Conservation (phyloP, 75 land plant genomes). For the Picea sitchensis region DNA sequence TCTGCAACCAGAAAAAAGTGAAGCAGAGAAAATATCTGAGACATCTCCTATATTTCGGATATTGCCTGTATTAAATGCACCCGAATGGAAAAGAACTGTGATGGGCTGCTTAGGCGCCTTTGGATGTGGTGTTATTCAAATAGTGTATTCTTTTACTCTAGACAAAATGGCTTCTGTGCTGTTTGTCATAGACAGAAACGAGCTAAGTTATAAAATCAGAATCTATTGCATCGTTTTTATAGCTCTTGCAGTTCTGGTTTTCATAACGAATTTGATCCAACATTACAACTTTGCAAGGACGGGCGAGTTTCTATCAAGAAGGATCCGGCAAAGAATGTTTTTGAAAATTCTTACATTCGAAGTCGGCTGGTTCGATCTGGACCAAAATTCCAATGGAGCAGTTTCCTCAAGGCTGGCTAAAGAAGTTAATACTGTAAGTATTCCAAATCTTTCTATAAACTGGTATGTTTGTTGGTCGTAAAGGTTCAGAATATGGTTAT, state of each 20-base stretch:
- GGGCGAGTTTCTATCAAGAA: slow-evolving; percentile 26
- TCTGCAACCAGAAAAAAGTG: slow-evolving; percentile 8
- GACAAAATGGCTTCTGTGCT: slow-evolving; percentile 17
- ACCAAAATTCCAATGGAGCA: slow-evolving; percentile 29
- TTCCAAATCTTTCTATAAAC: too few species aligned
- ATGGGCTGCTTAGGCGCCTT: slow-evolving; percentile 28
- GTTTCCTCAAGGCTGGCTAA: slow-evolving; percentile 23
- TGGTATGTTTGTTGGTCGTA: too few species aligned
- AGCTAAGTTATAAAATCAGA: too few species aligned
- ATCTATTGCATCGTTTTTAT: background rate
- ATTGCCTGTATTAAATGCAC: slow-evolving; percentile 18
- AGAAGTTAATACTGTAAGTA: slow-evolving; percentile 21
- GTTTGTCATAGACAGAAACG: background rate
- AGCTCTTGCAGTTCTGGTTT: slow-evolving; percentile 13
- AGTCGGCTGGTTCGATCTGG: slow-evolving; percentile 35
- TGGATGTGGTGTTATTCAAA: slow-evolving; percentile 23
- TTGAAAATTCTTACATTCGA: slow-evolving; percentile 20
- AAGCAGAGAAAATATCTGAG: slow-evolving; percentile 3
- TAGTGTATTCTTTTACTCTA: slow-evolving; percentile 21
- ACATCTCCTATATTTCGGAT: background rate
- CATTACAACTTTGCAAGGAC: slow-evolving; percentile 29
- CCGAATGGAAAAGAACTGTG: slow-evolving; percentile 33
- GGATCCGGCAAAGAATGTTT: slow-evolving; percentile 26
- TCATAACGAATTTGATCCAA: slow-evolving; percentile 20
- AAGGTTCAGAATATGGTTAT: too few species aligned